Percentiles rank a stretch among this genome's conserved stretches.
Evolutionary conservation across 1,284 basidiomycete species (phyloP).

Genomic region (Ceratorhiza oryzae-sativae): DNA sequence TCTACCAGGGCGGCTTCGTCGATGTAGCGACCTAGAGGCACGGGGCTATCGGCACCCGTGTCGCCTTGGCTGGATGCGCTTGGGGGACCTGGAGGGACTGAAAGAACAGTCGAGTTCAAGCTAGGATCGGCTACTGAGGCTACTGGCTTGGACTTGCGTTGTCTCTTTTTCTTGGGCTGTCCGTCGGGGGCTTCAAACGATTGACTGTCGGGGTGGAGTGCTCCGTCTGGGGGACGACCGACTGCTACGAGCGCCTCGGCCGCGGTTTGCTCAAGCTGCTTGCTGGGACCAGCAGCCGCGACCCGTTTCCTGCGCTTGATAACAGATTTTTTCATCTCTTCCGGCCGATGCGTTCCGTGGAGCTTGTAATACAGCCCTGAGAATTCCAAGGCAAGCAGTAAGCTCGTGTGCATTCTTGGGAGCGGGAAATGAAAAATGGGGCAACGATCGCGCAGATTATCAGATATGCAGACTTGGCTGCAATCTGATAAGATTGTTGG

Average conservation of each 20-base stretch:
- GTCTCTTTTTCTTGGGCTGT: conserved; percentile 43
- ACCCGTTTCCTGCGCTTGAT: conserved; percentile 98
- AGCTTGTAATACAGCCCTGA: conserved; percentile 96
- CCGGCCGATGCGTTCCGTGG: conserved; percentile 95
- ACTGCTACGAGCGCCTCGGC: conserved; percentile 83
- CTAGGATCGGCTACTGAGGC: conserved; percentile 17
- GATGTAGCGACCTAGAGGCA: conserved; percentile 35
- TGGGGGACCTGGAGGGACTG: conserved; percentile 23
- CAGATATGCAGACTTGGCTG: not conserved
- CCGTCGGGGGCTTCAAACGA: conserved; percentile 54
- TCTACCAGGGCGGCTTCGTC: conserved; percentile 35
- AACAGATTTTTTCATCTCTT: conserved; percentile 98
- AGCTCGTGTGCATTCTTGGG: conserved; percentile 35
- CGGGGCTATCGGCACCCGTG: conserved; percentile 19
- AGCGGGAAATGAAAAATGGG: conserved; percentile 22
- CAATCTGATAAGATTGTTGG: conserved; percentile 37
- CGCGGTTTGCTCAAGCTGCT: conserved; percentile 79
- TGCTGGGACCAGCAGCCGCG: conserved; percentile 64
- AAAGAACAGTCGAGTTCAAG: not conserved
- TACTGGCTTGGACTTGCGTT: conserved; percentile 53
- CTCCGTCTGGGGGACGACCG: conserved; percentile 59
- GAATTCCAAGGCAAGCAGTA: conserved; percentile 33
- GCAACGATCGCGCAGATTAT: conserved; percentile 21
- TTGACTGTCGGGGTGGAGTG: conserved; percentile 33
- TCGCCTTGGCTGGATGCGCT: conserved; percentile 36